Evolutionary conservation across 148 eudicot genomes (phyloP).

Genomic region (Rhododendron griersonianum): DNA sequence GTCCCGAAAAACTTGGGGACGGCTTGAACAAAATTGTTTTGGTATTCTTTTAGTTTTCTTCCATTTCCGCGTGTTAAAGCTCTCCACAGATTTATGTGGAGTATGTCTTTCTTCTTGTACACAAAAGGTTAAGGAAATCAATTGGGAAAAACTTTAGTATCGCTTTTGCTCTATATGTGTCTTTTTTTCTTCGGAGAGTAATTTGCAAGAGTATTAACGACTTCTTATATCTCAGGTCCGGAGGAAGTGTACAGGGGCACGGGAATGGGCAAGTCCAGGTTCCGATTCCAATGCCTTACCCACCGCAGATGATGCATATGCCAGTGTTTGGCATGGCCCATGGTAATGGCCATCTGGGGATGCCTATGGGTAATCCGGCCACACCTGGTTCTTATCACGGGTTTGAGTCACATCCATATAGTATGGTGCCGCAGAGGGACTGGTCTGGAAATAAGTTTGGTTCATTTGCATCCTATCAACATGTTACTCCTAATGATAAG

Average conservation of each 20-base stretch:
- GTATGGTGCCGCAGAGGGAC: slow-evolving; percentile 47
- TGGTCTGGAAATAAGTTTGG: slow-evolving; percentile 39
- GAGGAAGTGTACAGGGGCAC: slow-evolving; percentile 10
- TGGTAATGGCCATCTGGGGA: slow-evolving; percentile 27
- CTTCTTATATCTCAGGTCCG: background rate
- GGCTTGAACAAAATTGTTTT: background rate
- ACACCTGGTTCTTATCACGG: slow-evolving; percentile 23
- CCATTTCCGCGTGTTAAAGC: background rate
- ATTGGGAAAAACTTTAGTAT: background rate
- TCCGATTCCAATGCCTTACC: slow-evolving; percentile 33
- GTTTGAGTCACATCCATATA: slow-evolving; percentile 22
- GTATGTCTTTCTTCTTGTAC: background rate
- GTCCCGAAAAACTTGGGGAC: background rate
- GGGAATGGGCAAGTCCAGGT: slow-evolving; percentile 17
- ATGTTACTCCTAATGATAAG: slow-evolving; percentile 26
- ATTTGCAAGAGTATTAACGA: background rate
- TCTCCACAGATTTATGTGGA: background rate
- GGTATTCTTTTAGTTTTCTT: background rate
- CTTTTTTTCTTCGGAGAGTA: background rate
- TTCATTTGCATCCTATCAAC: slow-evolving; percentile 16
- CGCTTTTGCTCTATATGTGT: background rate
- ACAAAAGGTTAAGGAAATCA: background rate
- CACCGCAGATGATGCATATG: slow-evolving; percentile 34
- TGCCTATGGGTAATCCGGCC: slow-evolving; percentile 13
- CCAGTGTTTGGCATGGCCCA: slow-evolving; percentile 30